Conservation (phyloP, 129 eudicot genomes). For the Flaveria ramosissima region DNA sequence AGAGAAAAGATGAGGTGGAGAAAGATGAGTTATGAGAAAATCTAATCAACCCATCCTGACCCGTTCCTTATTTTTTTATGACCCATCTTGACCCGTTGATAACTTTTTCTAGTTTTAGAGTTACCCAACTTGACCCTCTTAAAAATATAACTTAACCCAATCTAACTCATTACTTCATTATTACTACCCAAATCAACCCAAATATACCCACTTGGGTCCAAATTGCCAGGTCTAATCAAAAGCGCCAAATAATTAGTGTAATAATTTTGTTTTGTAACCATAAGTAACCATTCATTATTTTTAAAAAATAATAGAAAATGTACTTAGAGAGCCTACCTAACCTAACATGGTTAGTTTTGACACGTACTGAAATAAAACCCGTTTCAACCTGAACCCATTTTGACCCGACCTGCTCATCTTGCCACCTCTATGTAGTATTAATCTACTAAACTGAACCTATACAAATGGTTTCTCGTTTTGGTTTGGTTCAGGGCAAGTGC, state of each 20-base stretch:
- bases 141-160: too few species aligned
- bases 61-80: too few species aligned
- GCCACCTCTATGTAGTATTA: conserved; percentile 2
- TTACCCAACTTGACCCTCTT: too few species aligned
- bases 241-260: background rate
- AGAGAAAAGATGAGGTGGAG: too few species aligned
- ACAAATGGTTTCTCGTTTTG: background rate
- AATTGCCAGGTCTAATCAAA: too few species aligned
- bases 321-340: background rate
- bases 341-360: background rate
- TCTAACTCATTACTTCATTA: too few species aligned
- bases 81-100: too few species aligned
- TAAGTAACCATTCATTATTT: background rate
- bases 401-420: background rate
- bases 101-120: too few species aligned
- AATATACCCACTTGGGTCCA: too few species aligned
- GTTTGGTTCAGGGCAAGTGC: background rate
- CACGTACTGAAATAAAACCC: background rate
- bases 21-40: too few species aligned
- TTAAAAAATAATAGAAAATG: background rate
- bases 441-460: background rate
- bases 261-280: background rate
- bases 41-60: too few species aligned
- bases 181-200: too few species aligned
- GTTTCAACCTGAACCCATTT: background rate